Evolutionary conservation across 768 basidiomycete species (phyloP), one percentile per base, ranked within the genome.

Genomic region (Rhizopogon rudus): DNA sequence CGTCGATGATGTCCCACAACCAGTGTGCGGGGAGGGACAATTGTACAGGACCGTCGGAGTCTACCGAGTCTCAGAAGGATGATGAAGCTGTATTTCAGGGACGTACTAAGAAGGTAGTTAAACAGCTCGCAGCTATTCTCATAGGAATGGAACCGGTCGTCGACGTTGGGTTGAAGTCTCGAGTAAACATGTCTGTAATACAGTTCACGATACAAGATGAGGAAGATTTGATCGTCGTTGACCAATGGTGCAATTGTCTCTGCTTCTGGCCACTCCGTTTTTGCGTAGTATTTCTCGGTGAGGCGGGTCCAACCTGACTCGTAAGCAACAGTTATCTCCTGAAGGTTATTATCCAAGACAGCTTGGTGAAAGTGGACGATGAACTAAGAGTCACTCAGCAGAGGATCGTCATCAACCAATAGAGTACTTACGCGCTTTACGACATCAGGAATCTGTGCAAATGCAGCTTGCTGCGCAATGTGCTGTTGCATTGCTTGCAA

Each of bases 41-140:
- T n/a, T 86, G 72, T 0, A 98, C 93, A 2, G 96, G 96, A 0
- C 89, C 91, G 57, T 97, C 93, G 10, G 93, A 95, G 71, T 98
- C 93, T 93, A 61, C 7, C 29, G 31, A 7, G 9, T 37, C 17
- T 52, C 28, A 54, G 53, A 44, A 17, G 2, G 28, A 41, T 20
- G 28, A 57, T 35, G 31, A 41, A 55, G 54, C 42, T 14, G 13
- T 29, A 14, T 10, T 16, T 37, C 22, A 16, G 2, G 5, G 7
- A 75, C 88, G 56, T 63, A 93, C 93, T 98, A 60, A 98, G 84
- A 37, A 99, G 82, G 68, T 94, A 93, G 73, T 98, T 98, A 83
- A 98, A 98, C 61, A 98, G 76, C 70, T 96, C 93, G 81, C 96
- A 98, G 73, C 93, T 93, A 76, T 96, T 96, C 68, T 96, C 92